phyloP scores from a whole-genome alignment of 2,329 filamentous ascomycete species.

The Dactylella cylindrospora region DNA sequence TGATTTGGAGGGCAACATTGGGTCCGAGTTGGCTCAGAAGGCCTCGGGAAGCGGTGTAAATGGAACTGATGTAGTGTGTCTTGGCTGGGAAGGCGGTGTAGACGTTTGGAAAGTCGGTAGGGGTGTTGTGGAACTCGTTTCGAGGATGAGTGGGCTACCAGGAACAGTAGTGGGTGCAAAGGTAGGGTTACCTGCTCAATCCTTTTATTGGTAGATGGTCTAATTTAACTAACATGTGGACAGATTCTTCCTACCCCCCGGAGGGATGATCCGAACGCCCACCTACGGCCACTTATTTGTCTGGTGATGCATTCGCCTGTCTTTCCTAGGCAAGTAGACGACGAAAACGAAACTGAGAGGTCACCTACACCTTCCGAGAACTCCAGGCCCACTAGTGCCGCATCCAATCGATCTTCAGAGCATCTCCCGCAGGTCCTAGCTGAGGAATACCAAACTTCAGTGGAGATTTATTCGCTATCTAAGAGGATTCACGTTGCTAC shows the following conservation, averaged over 20 bases:
- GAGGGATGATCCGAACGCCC: constrained; percentile 47
- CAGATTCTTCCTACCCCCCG: constrained; percentile 49
- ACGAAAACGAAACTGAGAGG: constrained; percentile 46
- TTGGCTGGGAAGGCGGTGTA: constrained; percentile 49
- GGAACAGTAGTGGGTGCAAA: constrained; percentile 51
- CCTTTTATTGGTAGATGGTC: background rate
- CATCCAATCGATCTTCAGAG: constrained; percentile 46
- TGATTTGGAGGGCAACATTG: constrained; percentile 38
- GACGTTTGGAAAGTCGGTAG: constrained; percentile 49
- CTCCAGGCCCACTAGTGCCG: constrained; percentile 48
- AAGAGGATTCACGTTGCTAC: constrained; percentile 46
- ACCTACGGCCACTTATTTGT: constrained; percentile 48
- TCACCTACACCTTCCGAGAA: constrained; percentile 48
- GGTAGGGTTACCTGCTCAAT: constrained; percentile 34
- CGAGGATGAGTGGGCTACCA: constrained; percentile 52
- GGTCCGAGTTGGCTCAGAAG: constrained; percentile 41
- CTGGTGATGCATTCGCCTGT: constrained; percentile 48
- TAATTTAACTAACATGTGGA: constrained; percentile 18
- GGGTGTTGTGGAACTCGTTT: constrained; percentile 52
- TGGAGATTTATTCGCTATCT: constrained; percentile 49
- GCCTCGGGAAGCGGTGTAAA: constrained; percentile 36
- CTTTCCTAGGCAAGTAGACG: constrained; percentile 28
- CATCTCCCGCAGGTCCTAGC: constrained; percentile 42
- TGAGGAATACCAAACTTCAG: constrained; percentile 49
- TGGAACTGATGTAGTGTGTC: constrained; percentile 47